Base-by-base conservation (phyloP, 208 protist species). In the Vickermania ingenoplastis region DNA sequence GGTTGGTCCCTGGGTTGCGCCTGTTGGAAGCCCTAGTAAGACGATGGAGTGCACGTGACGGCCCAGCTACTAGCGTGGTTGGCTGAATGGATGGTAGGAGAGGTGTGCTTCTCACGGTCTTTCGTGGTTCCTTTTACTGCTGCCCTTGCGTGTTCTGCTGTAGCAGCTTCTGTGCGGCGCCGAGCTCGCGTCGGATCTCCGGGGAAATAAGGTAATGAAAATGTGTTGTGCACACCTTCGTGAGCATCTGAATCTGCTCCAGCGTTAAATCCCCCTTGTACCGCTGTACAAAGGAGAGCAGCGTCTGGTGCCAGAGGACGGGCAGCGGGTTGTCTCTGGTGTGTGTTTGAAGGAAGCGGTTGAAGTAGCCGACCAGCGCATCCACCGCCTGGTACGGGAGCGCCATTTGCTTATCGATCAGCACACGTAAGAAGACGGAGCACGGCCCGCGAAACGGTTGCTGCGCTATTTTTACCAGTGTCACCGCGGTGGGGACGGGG, bases 361-460 rank as follows among this genome's bases (percentile, higher is more conserved):
- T 64, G 61, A 99, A 99, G 75, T 99, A 96, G 23, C 77, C 73
- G n/a, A 98, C 94, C 0, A 99, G 71, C 3, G 87, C 74, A 53
- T 98, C 92, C 28, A 99, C 88, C 13, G 97, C 96, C 65, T 97
- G 80, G 51, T 92, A 92, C 14, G 97, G 97, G 49, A 99, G 79
- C 26, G 91, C 85, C 81, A 99, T 99, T 79, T 98, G 98, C 77
- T 99, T 99, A 56, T 99, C 97, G 17, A 99, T 81, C 2, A 99
- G 74, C 17, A 97, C 80, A 26, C 96, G 86, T 53, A 99, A 74
- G 53, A 99, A 96, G 21, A 99, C 89, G 41, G 75, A 89, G 59
- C 76, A 96, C 0, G 92, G 83, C 0, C 87, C 88, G 21, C 83
- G 86, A 66, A 96, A 98, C 17, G 89, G 81, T 72, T 97, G 83